These are phyloP conservation scores for Phytophthora fragariae DNA, from an alignment of 352 stramenopile species.

Conservation along the genomic window DNA sequence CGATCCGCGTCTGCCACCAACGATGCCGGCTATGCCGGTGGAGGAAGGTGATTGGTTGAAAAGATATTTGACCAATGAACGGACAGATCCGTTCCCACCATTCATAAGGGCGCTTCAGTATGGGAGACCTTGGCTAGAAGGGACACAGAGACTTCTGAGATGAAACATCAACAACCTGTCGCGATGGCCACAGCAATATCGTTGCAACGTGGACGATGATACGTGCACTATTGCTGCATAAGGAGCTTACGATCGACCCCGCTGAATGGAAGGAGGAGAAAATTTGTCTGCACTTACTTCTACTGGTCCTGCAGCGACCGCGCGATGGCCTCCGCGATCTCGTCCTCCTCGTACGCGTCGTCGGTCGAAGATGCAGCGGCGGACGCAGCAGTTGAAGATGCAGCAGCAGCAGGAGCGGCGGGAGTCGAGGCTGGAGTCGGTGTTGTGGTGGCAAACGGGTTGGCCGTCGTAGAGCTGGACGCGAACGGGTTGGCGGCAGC, in stretches of 20 bases:
- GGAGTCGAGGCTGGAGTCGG: constrained; percentile 15
- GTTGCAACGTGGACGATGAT: too few species aligned
- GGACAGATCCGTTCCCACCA: neutral
- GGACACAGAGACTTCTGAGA: neutral
- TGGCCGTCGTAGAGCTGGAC: constrained; percentile 1
- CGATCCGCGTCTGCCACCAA: constrained; percentile 38
- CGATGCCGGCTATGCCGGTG: constrained; percentile 24
- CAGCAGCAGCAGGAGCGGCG: constrained; percentile 3
- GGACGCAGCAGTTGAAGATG: constrained; percentile 9
- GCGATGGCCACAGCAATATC: neutral
- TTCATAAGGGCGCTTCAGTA: constrained; percentile 2
- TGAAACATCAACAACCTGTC: constrained; percentile 12
- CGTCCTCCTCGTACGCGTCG: constrained; percentile 71
- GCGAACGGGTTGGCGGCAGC: constrained; percentile 22
- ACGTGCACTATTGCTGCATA: too few species aligned
- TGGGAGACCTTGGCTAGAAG: neutral
- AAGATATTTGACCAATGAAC: constrained; percentile 6
- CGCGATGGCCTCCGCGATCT: constrained; percentile 82
- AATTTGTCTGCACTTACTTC: neutral
- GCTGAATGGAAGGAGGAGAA: too few species aligned
- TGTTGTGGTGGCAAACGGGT: constrained; percentile 27
- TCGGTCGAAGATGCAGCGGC: constrained; percentile 15
- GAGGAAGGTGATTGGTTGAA: constrained; percentile 24
- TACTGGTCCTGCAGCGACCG: constrained; percentile 81
- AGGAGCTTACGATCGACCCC: too few species aligned